Evolutionary conservation across 805 yeast genomes (phyloP).

Genomic region (Tetrapisispora arboricola): DNA sequence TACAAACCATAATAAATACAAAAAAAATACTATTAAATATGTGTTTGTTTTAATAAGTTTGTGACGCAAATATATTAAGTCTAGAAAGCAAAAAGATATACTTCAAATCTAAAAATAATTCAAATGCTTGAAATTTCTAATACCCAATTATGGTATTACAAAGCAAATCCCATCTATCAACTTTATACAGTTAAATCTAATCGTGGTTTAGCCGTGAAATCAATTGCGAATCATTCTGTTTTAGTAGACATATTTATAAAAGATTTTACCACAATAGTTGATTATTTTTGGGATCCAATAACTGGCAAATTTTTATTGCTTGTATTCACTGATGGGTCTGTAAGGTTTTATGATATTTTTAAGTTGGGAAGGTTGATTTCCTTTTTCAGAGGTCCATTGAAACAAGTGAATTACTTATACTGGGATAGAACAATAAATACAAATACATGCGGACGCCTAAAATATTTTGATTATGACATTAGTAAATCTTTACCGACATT

Average conservation of each 20-base stretch:
- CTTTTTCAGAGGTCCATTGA: slow-evolving; percentile 8
- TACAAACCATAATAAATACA: too few relatives aligned
- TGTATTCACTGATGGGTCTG: slow-evolving; percentile 35
- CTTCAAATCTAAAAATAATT: too few relatives aligned
- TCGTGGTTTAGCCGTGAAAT: slow-evolving; percentile 10
- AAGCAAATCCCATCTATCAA: slow-evolving; percentile 12
- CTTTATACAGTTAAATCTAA: slow-evolving; percentile 8
- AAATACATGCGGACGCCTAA: too few relatives aligned
- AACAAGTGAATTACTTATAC: slow-evolving; percentile 6
- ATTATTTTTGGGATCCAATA: slow-evolving; percentile 18
- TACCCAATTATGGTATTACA: neutral
- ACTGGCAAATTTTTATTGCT: slow-evolving; percentile 35
- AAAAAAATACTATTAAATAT: too few relatives aligned
- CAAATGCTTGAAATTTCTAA: neutral
- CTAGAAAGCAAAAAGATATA: too few relatives aligned
- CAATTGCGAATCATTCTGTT: slow-evolving; percentile 12
- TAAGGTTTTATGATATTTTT: slow-evolving; percentile 40
- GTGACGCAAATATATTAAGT: too few relatives aligned
- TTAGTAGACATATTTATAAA: slow-evolving; percentile 16
- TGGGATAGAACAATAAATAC: slow-evolving; percentile 15
- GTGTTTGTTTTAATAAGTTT: too few relatives aligned
- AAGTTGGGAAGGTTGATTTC: slow-evolving; percentile 19
- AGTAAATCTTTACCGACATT: slow-evolving; percentile 14
- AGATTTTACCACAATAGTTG: slow-evolving; percentile 11
- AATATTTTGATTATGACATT: slow-evolving; percentile 13